Conservation (phyloP, 2,329 filamentous ascomycete genomes). For the Lasiodiplodia hormozganensis region DNA sequence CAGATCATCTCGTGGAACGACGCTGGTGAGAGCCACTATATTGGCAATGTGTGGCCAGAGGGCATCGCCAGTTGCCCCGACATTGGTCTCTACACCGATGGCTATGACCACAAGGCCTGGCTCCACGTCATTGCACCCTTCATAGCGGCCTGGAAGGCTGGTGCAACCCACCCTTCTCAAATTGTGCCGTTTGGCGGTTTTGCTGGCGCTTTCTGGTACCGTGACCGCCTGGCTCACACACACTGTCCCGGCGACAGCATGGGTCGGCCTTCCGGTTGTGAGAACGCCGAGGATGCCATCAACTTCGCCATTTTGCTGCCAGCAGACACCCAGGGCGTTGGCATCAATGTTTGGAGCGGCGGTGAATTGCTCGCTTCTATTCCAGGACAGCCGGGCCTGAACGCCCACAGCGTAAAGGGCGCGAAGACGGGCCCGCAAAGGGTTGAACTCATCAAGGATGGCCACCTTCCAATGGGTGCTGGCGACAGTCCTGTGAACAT, state of each 20-base stretch:
- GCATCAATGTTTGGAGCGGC: constrained; percentile 26
- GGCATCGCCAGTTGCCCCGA: constrained; percentile 34
- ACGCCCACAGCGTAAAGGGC: constrained; percentile 26
- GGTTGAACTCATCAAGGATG: constrained; percentile 24
- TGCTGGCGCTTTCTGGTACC: constrained; percentile 27
- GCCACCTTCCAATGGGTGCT: constrained; percentile 10
- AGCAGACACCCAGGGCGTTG: constrained; percentile 2
- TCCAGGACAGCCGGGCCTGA: constrained; percentile 15
- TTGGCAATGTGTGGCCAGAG: constrained; percentile 49
- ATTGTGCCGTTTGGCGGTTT: constrained; percentile 25
- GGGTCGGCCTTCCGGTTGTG: constrained; percentile 17
- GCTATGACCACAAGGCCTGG: constrained; percentile 47
- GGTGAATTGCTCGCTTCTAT: constrained; percentile 16
- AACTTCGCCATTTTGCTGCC: constrained; percentile 25
- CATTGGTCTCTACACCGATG: constrained; percentile 40
- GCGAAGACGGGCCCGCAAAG: constrained; percentile 18
- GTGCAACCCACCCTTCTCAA: constrained; percentile 34
- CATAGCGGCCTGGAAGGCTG: constrained; percentile 47
- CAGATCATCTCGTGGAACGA: constrained; percentile 53
- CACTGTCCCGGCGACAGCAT: constrained; percentile 19
- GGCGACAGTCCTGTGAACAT: constrained; percentile 11
- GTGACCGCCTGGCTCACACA: constrained; percentile 16
- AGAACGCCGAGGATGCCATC: constrained; percentile 25
- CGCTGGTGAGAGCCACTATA: constrained; percentile 49
- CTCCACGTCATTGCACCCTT: constrained; percentile 45